A percentile compares a stretch with the other conserved stretches of the same genome.
phyloP scores from a whole-genome alignment of 139 green algal species.

The Volvox reticuliferus region DNA sequence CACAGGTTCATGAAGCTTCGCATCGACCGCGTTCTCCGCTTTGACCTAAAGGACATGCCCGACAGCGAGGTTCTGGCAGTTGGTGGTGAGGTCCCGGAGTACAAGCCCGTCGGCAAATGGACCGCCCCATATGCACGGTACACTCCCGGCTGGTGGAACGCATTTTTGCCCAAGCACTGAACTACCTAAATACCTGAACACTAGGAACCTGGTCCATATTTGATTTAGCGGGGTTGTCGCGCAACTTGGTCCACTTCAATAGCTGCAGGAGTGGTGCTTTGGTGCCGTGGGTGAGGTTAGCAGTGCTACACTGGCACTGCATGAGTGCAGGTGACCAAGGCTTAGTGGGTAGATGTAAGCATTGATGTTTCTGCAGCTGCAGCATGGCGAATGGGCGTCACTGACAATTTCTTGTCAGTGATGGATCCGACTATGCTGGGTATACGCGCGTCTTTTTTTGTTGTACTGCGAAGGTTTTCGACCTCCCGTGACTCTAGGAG shows the following conservation, averaged over 20 bases:
- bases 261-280: not conserved
- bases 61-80: conserved; percentile 72
- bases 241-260: not conserved
- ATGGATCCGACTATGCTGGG: not conserved
- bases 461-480: not conserved
- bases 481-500: not conserved
- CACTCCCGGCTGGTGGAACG: conserved; percentile 73
- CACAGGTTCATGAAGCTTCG: conserved; percentile 95
- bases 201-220: no score
- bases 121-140: conserved; percentile 90
- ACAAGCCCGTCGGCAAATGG: conserved; percentile 79
- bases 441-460: not conserved
- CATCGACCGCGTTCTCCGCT: conserved; percentile 88
- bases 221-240: no score
- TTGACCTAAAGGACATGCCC: conserved; percentile 74
- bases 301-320: not conserved
- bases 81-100: conserved; percentile 75
- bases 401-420: no score
- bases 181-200: not conserved
- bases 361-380: no score
- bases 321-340: not conserved
- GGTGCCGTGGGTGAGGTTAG: not conserved
- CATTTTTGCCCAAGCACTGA: conserved; percentile 68
- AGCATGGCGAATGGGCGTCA: no score
- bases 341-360: not conserved